Evolutionary conservation across 345 rosid genomes (phyloP).

Genomic region (Fremontodendron californicum): DNA sequence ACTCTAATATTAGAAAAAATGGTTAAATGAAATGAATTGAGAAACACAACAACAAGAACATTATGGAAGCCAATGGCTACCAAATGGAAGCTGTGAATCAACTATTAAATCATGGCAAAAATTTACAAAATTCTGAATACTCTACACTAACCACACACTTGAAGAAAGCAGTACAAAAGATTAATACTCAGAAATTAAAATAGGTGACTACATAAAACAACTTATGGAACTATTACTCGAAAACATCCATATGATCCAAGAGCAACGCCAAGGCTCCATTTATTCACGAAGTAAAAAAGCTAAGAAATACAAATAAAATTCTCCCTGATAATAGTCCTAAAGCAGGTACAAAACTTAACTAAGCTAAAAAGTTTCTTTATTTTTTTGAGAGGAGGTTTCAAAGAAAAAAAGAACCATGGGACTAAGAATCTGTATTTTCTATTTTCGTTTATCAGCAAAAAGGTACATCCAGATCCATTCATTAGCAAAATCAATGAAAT

Average conservation of each 20-base stretch:
- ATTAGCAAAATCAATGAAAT: slow-evolving; percentile 4
- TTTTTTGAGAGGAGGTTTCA: neutral
- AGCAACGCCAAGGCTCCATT: neutral
- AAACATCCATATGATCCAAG: neutral
- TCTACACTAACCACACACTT: neutral
- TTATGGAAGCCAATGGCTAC: neutral
- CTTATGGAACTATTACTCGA: neutral
- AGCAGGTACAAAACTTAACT: neutral
- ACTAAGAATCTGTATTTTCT: neutral
- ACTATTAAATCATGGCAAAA: neutral
- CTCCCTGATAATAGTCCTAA: neutral
- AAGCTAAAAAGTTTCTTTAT: neutral
- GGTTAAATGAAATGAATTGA: neutral
- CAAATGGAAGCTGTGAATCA: neutral
- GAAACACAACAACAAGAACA: neutral
- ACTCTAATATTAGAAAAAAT: neutral
- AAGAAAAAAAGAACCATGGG: neutral
- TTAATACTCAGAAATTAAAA: neutral
- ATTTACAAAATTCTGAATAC: neutral
- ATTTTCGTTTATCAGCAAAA: neutral
- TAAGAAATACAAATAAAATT: neutral
- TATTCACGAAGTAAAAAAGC: neutral
- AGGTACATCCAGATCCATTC: slow-evolving; percentile 5
- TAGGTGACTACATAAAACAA: neutral
- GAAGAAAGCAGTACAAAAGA: neutral